Evolutionary conservation across 352 stramenopile species (phyloP).

Genomic region (Phytopythium oedochilum): DNA sequence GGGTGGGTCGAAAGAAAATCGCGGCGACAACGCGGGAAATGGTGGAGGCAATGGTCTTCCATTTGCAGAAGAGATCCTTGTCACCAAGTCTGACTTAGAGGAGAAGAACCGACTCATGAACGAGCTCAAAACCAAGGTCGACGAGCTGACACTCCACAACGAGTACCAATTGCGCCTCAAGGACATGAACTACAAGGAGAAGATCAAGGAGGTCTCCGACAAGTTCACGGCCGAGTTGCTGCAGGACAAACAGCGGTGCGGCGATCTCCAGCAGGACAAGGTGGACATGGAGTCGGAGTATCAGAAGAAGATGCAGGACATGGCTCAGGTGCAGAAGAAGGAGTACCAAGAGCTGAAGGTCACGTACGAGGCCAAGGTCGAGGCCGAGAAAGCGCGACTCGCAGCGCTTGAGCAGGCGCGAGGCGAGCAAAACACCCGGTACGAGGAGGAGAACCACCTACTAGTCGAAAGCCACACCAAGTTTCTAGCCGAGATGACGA

Average conservation of each 20-base stretch:
- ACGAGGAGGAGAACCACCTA: conserved; percentile 72
- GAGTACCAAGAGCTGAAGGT: conserved; percentile 89
- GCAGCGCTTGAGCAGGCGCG: conserved; percentile 74
- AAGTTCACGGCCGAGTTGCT: conserved; percentile 93
- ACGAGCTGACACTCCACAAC: conserved; percentile 93
- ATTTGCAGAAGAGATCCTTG: conserved; percentile 91
- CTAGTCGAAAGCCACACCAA: conserved; percentile 77
- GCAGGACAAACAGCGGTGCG: conserved; percentile 89
- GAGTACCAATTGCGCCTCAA: conserved; percentile 94
- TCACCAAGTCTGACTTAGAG: conserved; percentile 92
- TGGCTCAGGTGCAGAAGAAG: conserved; percentile 86
- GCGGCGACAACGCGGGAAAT: conserved; percentile 9
- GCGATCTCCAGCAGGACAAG: conserved; percentile 89
- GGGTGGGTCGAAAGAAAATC: conserved; percentile 18
- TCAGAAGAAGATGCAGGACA: conserved; percentile 88
- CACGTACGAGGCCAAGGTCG: conserved; percentile 89
- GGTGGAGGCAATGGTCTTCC: conserved; percentile 45
- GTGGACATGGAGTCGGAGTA: conserved; percentile 90
- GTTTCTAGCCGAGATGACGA: conserved; percentile 90
- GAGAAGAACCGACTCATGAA: conserved; percentile 91
- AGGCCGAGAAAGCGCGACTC: conserved; percentile 88
- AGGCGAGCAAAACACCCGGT: conserved; percentile 63
- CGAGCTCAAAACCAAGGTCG: conserved; percentile 93
- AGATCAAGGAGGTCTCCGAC: conserved; percentile 94
- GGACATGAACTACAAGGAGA: conserved; percentile 95